Conservation (phyloP, 1,284 basidiomycete genomes). For the Grifola frondosa region DNA sequence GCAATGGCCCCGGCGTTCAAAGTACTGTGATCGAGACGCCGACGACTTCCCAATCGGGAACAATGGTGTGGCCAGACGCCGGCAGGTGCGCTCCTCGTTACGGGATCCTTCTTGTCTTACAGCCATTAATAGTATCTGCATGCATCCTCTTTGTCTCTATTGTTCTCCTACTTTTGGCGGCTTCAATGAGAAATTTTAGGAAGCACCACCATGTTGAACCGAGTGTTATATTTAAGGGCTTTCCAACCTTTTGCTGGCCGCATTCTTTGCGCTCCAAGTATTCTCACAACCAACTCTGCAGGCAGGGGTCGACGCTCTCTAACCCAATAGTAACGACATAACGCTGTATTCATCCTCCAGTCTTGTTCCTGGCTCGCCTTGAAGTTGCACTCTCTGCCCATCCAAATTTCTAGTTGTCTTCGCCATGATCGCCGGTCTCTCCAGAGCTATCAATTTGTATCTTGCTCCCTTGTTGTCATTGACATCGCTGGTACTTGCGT, state of each 20-base stretch:
- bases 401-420: background rate
- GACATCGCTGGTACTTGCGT: conserved; percentile 60
- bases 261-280: conserved; percentile 13
- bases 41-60: conserved; percentile 9
- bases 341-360: background rate
- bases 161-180: conserved; percentile 16
- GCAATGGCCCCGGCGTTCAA: too few relatives aligned
- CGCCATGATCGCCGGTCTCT: conserved; percentile 68
- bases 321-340: conserved; percentile 5
- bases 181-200: too few relatives aligned
- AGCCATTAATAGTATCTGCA: too few relatives aligned
- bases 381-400: background rate
- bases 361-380: background rate
- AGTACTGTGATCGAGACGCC: too few relatives aligned
- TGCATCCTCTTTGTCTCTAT: conserved; percentile 16
- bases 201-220: too few relatives aligned
- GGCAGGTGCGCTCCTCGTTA: too few relatives aligned
- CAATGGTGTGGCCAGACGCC: conserved; percentile 12
- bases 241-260: too few relatives aligned
- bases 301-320: conserved; percentile 23
- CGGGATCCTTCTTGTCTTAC: conserved; percentile 18
- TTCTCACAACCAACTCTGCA: conserved; percentile 18
- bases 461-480: conserved; percentile 66
- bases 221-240: too few relatives aligned
- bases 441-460: conserved; percentile 68